These are phyloP conservation scores for Lantana camara DNA, from an alignment of 257 asterid genomes.

Conservation along the genomic window DNA sequence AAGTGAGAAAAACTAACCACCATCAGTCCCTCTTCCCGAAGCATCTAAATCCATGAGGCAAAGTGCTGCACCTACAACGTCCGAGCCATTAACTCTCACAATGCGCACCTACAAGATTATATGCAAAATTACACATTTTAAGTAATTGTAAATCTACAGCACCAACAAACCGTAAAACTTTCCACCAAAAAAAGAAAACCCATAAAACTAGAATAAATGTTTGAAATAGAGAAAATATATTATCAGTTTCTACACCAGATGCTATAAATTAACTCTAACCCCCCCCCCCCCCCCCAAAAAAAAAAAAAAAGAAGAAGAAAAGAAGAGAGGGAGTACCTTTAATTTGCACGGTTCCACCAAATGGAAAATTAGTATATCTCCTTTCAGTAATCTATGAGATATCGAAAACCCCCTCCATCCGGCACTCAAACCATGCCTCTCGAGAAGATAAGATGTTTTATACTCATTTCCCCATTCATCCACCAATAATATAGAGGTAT, in stretches of 20 bases:
- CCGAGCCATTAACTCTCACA: slow-evolving; percentile 65
- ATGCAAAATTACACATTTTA: background rate
- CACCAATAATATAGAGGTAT: slow-evolving; percentile 60
- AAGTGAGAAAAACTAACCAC: slow-evolving; percentile 44
- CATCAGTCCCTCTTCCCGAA: slow-evolving; percentile 34
- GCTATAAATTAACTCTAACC: background rate
- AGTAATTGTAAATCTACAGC: too few species aligned
- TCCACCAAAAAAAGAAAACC: too few species aligned
- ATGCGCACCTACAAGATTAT: slow-evolving; percentile 64
- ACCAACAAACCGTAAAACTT: too few species aligned
- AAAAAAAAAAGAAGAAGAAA: slow-evolving; percentile 10
- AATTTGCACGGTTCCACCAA: slow-evolving; percentile 75
- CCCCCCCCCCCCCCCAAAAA: too few species aligned
- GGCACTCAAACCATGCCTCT: slow-evolving; percentile 82
- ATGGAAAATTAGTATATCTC: slow-evolving; percentile 77
- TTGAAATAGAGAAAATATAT: too few species aligned
- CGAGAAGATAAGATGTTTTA: slow-evolving; percentile 64
- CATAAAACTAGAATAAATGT: too few species aligned
- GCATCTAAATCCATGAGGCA: slow-evolving; percentile 63
- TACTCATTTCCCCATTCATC: slow-evolving; percentile 91
- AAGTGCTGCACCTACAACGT: slow-evolving; percentile 68
- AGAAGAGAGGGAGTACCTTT: too few species aligned
- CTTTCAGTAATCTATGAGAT: slow-evolving; percentile 68
- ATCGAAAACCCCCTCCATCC: slow-evolving; percentile 94
- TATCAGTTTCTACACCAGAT: too few species aligned